Conservation (phyloP, 148 eudicot species). For the Rhododendron vialii region DNA sequence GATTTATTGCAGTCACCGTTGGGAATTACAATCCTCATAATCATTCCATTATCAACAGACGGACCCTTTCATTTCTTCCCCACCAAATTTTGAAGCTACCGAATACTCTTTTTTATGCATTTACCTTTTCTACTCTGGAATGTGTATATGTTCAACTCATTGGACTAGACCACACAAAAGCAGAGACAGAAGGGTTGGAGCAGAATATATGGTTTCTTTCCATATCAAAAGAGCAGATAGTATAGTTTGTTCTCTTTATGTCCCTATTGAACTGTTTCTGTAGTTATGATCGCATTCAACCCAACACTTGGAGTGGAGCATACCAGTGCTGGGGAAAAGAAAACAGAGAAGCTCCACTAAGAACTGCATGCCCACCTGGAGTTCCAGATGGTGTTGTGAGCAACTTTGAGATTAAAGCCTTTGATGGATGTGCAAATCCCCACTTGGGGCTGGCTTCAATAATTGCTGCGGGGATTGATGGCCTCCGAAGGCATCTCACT, state of each 20-base stretch:
- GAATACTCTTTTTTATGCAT: background rate
- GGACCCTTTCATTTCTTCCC: conserved; percentile 1
- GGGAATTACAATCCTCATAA: background rate
- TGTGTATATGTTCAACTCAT: background rate
- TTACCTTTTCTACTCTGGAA: background rate
- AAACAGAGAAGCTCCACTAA: conserved; percentile 86
- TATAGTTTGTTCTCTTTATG: background rate
- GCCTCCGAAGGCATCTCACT: conserved; percentile 57
- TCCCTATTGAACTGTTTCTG: conserved; percentile 13
- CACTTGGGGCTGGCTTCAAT: conserved; percentile 78
- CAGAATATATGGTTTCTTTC: background rate
- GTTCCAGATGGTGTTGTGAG: conserved; percentile 60
- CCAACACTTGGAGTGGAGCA: conserved; percentile 96
- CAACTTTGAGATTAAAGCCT: conserved; percentile 91
- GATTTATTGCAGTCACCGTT: background rate
- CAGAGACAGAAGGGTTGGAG: background rate
- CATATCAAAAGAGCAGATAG: background rate
- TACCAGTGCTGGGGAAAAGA: conserved; percentile 93
- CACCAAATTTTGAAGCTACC: background rate
- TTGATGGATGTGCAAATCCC: conserved; percentile 96
- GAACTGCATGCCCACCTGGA: conserved; percentile 96
- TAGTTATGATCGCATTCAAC: conserved; percentile 91
- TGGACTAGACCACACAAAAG: background rate
- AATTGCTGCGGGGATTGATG: conserved; percentile 87
- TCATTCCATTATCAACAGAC: background rate